These are phyloP conservation scores for Ceratocystis harringtonii DNA, from an alignment of 2,329 filamentous ascomycete species.

Conservation along the genomic window DNA sequence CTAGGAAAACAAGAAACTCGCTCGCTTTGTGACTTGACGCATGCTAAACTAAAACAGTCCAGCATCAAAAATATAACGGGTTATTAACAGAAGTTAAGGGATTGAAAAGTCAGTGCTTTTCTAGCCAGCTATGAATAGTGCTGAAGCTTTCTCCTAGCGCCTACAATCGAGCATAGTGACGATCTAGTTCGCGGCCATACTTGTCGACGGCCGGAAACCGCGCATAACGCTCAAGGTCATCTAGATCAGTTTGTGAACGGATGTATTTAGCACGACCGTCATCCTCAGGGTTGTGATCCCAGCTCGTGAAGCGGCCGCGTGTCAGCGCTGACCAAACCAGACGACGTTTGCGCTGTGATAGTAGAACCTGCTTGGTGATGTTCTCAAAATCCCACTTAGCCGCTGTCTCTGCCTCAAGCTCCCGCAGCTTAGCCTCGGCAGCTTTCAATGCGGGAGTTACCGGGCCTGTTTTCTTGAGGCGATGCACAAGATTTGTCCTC, in stretches of 20 bases:
- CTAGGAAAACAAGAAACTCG: conserved; percentile 10
- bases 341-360: conserved; percentile 63
- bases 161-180: conserved; percentile 16
- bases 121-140: background rate
- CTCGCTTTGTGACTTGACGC: background rate
- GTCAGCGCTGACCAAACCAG: conserved; percentile 69
- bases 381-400: conserved; percentile 66
- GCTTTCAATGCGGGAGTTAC: conserved; percentile 25
- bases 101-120: background rate
- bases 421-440: conserved; percentile 37
- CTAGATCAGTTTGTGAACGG: conserved; percentile 64
- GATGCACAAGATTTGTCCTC: conserved; percentile 52
- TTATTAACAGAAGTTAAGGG: background rate
- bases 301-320: conserved; percentile 59
- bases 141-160: background rate
- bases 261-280: conserved; percentile 65
- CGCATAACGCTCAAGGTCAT: conserved; percentile 63
- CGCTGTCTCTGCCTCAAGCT: conserved; percentile 59
- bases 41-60: background rate
- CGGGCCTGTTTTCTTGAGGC: conserved; percentile 26
- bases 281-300: conserved; percentile 70
- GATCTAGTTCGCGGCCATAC: conserved; percentile 34
- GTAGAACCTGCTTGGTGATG: conserved; percentile 60
- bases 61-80: background rate
- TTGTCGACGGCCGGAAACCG: conserved; percentile 53